A percentile compares a stretch with the other conserved stretches of the same genome.
Conservation (phyloP, 768 basidiomycete species). For the Russula abietina region DNA sequence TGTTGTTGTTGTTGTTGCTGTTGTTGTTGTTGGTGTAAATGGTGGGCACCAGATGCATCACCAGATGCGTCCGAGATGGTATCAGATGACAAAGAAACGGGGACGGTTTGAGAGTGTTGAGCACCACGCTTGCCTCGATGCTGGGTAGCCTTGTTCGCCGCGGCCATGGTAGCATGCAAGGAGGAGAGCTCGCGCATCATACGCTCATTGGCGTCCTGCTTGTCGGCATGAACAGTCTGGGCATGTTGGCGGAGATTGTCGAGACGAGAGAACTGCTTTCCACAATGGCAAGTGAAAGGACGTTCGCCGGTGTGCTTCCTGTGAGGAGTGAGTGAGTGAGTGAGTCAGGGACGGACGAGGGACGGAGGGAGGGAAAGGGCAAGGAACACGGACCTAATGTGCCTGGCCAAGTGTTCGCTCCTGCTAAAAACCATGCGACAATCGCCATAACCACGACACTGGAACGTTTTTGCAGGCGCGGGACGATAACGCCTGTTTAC, state of each 20-base stretch:
- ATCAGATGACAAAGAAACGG: constrained; percentile 24
- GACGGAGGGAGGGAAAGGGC: constrained; percentile 21
- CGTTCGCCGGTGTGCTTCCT: constrained; percentile 99
- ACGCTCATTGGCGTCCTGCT: constrained; percentile 77
- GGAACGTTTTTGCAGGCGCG: constrained; percentile 88
- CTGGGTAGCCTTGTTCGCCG: constrained; percentile 38
- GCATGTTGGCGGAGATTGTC: constrained; percentile 97
- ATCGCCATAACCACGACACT: constrained; percentile 90
- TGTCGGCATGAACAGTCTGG: constrained; percentile 95
- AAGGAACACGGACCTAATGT: constrained; percentile 69
- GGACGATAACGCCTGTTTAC: constrained; percentile 66
- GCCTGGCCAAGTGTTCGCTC: constrained; percentile 92
- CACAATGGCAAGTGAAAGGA: constrained; percentile 93
- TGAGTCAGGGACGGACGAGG: constrained; percentile 25
- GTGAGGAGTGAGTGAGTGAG: constrained; percentile 18
- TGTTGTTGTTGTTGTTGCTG: not conserved
- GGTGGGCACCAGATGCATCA: constrained; percentile 12
- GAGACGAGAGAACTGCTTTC: constrained; percentile 90
- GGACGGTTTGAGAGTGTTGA: constrained; percentile 27
- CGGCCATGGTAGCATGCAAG: constrained; percentile 76
- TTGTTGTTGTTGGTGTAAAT: constrained; percentile 20
- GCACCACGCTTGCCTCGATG: constrained; percentile 36
- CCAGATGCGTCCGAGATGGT: constrained; percentile 21
- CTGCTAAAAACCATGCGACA: constrained; percentile 96
- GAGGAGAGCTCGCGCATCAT: constrained; percentile 89